phyloP scores from a whole-genome alignment of 2,329 filamentous ascomycete genomes.

The Akanthomyces dipterigenus region DNA sequence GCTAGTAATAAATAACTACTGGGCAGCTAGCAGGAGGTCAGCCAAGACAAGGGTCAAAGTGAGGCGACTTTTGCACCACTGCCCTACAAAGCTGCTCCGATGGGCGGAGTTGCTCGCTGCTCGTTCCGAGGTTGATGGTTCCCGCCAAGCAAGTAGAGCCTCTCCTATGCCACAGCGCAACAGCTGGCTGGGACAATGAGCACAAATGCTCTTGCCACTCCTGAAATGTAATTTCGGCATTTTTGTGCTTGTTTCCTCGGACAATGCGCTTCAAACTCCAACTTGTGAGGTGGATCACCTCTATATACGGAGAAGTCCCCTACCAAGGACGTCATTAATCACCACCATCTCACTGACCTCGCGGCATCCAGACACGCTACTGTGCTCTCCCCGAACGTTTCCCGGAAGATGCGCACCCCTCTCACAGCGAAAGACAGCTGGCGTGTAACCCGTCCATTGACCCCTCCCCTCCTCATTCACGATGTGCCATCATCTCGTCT shows the following conservation, averaged over 20 bases:
- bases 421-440: background rate
- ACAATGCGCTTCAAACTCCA: background rate
- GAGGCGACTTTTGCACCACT: conserved; percentile 9
- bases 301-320: background rate
- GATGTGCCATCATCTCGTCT: background rate
- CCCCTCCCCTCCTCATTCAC: background rate
- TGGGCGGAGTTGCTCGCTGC: background rate
- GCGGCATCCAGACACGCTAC: background rate
- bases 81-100: conserved; percentile 1
- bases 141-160: background rate
- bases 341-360: background rate
- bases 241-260: background rate
- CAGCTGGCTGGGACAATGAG: too few relatives aligned
- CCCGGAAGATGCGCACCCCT: background rate
- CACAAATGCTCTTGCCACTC: too few relatives aligned
- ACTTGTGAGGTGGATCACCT: background rate
- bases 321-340: too few relatives aligned
- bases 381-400: conserved; percentile 1
- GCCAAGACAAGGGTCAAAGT: conserved; percentile 9
- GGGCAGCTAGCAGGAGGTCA: conserved; percentile 16
- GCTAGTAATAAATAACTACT: background rate
- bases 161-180: background rate
- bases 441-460: background rate
- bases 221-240: too few relatives aligned
- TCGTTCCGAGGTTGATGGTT: background rate